Percentiles rank a stretch among this genome's conserved stretches.
These are phyloP conservation scores for Suillus tomentosus DNA, from an alignment of 768 basidiomycete species.

Conservation along the genomic window DNA sequence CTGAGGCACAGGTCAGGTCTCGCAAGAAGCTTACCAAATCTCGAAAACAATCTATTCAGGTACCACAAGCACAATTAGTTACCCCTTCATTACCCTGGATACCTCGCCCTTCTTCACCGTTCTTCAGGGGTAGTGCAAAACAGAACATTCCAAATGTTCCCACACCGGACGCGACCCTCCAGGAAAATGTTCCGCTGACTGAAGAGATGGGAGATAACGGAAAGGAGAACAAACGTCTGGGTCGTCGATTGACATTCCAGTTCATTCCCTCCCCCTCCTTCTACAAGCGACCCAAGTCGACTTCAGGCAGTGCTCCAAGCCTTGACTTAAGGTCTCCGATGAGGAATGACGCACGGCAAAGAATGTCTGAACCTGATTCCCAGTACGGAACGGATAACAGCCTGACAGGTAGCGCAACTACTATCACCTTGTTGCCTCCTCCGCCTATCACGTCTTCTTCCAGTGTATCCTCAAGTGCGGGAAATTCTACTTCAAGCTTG, in stretches of 20 bases:
- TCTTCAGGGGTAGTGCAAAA: not conserved
- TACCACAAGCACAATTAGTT: not conserved
- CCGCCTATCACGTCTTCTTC: conserved; percentile 7
- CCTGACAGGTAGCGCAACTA: conserved; percentile 6
- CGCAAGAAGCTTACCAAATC: conserved; percentile 12
- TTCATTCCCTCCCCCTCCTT: conserved; percentile 26
- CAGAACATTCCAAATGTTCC: not conserved
- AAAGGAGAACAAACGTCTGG: conserved; percentile 11
- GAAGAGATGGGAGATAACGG: not conserved
- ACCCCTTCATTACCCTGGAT: conserved; percentile 8
- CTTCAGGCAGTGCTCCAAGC: conserved; percentile 2
- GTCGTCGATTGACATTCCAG: conserved; percentile 28
- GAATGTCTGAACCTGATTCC: not conserved
- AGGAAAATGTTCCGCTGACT: not conserved
- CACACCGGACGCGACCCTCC: not conserved
- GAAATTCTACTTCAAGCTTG: conserved; percentile 3
- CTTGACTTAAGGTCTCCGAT: not conserved
- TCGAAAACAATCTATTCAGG: conserved; percentile 5
- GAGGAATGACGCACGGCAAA: not conserved
- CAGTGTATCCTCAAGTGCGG: conserved; percentile 7
- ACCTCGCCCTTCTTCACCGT: conserved; percentile 2
- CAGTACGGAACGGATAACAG: not conserved
- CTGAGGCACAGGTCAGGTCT: not conserved
- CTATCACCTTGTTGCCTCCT: conserved; percentile 7
- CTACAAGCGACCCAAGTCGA: conserved; percentile 23